Conservation (phyloP, 768 basidiomycete species). For the Kwoniella sp. region DNA sequence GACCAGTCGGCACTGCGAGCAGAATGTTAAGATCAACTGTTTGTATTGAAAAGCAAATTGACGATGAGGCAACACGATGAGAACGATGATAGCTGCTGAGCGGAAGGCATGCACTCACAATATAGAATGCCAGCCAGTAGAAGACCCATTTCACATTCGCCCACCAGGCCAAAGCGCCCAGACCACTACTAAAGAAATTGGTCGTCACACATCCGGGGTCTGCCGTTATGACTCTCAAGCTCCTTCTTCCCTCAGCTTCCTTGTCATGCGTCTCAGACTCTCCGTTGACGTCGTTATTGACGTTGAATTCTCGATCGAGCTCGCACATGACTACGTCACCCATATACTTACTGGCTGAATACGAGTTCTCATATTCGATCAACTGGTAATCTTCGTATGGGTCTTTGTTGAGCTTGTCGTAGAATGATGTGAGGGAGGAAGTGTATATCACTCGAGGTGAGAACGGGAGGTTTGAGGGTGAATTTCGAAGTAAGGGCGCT, state of each 20-base stretch:
- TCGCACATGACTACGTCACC: conserved; percentile 46
- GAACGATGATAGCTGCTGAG: too few relatives aligned
- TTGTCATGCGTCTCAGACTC: neutral
- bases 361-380: conserved; percentile 28
- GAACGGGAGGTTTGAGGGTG: conserved; percentile 40
- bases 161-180: conserved; percentile 23
- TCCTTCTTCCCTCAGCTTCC: conserved; percentile 13
- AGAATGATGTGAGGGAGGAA: conserved; percentile 32
- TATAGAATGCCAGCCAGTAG: conserved; percentile 30
- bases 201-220: conserved; percentile 38
- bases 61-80: too few relatives aligned
- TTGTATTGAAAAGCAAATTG: too few relatives aligned
- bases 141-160: conserved; percentile 21
- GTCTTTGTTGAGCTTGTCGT: conserved; percentile 21
- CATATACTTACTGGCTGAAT: conserved; percentile 51
- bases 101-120: conserved; percentile 27
- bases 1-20: conserved; percentile 32
- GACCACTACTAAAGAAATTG: conserved; percentile 21
- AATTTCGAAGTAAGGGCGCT: conserved; percentile 33
- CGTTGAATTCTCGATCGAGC: conserved; percentile 38
- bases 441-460: conserved; percentile 53
- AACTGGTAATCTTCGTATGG: conserved; percentile 48
- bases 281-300: neutral
- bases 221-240: conserved; percentile 25
- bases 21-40: neutral